Evolutionary conservation across 1,284 basidiomycete genomes (phyloP), one percentile per base, ranked within the genome.

Genomic region (Fistulinella staudtii): DNA sequence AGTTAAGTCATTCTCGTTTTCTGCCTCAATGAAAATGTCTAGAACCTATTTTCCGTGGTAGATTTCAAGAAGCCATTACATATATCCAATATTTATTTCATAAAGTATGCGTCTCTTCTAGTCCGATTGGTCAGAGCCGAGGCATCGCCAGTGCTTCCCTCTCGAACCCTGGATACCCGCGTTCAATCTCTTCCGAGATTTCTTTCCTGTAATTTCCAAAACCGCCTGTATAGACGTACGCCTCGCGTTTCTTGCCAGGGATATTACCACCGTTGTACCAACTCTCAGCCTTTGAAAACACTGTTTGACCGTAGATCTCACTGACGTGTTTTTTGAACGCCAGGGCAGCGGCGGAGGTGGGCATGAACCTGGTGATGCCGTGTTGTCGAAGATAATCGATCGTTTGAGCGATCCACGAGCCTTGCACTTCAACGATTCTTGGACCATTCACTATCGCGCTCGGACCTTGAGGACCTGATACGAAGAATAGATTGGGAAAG

Each of bases 401-500:
- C 18, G 56, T 55, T 3, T 35, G 25, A 5, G 40, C 11, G 14
- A 57, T 10, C 53, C 50, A 57, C 2, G 36, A 6, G 0, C 46
- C 45, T 29, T 51, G 52, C 1, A 49, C 1, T 21, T 52, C 45
- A 9, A 30, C 8, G 15, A 45, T 46, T 5, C 42, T 38, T 0
- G 49, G 53, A 2, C 41, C 41, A 10, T 49, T 52, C 36, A 41
- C 57, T 14, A 48, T 27, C 1, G 43, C 36, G 0, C 33, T 46
- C 1, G 52, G 54, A 17, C 43, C 57, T 1, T 57, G 57, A 1
- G 57, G 45, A 6, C 57, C 49, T 3, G 53, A 39, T 20, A 41
- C 30, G 13, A 49, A 43, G 25, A 24, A 60, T 0, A 57, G 22
- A 36, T 57, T 55, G 5, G 44, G 57, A 23, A 59, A 55, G 20